Base-by-base conservation (phyloP, 352 stramenopile genomes). In the Albugo candida region DNA sequence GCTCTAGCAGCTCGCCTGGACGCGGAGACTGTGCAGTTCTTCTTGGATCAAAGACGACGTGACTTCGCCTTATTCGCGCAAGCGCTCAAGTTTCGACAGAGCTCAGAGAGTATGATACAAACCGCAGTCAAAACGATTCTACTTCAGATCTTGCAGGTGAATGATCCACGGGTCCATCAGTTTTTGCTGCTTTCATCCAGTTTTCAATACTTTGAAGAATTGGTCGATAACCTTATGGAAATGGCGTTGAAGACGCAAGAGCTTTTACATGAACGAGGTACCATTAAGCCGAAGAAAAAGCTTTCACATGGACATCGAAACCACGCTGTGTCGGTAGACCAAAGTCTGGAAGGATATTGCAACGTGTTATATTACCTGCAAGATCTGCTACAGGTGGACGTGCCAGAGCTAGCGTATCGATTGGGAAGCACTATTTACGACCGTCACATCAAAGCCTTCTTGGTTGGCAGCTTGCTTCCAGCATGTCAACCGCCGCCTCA, bases 11-110 rank as follows among this genome's bases (percentile, higher is more conserved):
- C 92, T 38, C 61, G 78, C 8, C 60, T 93, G n/a, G 91, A 89
- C 47, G 63, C 73, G 19, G 74, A 92, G 50, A 92, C 81, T 19
- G 81, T 93, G 44, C 81, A 93, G 59, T 93, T 93, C 62, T 93
- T 93, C 48, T 71, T 92, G 41, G 66, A 81, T 56, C 17, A 43
- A 19, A 3, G 24, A 31, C 24, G 24, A 31, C 3, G 38, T 24
- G 64, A 64, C 16, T 92, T 92, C 56, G 74, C 78, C 41, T 51
- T 92, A 5, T 88, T 87, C 52, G 56, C 70, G 34, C 64, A 81
- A 31, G 78, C 78, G 39, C 58, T 92, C 35, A 48, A 52, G 36
- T 88, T 92, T 47, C 62, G 70, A 17, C 56, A 73, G 0, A 86
- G 73, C 58, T 54, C 67, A 12, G 78, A 92, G 55, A 81, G 69